Evolutionary conservation across 129 eudicot species (phyloP).

Genomic region (Lactuca saligna): DNA sequence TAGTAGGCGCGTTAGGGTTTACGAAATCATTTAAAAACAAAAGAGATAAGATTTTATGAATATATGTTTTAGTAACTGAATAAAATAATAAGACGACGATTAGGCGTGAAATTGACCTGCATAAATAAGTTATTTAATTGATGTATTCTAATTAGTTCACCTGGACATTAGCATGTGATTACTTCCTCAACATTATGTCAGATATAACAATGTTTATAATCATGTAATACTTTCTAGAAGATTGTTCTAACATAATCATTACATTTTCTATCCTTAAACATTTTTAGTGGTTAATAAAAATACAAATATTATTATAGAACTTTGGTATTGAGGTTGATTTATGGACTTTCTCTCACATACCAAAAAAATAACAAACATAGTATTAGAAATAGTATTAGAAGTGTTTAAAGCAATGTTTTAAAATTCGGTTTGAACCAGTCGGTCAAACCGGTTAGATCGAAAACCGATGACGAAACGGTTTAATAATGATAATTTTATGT

Average conservation of each 20-base stretch:
- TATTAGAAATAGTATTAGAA: too few species aligned
- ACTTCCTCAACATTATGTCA: background rate
- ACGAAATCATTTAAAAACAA: background rate
- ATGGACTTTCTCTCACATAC: too few species aligned
- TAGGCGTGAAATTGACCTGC: slow-evolving; percentile 14
- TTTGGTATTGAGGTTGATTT: background rate
- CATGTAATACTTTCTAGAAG: background rate
- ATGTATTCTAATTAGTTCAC: background rate
- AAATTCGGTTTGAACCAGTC: too few species aligned
- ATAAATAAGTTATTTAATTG: background rate
- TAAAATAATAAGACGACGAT: slow-evolving; percentile 26
- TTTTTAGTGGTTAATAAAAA: too few species aligned
- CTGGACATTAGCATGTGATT: slow-evolving; percentile 10
- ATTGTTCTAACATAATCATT: background rate
- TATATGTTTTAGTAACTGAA: background rate
- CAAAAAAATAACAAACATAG: too few species aligned
- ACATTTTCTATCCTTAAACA: too few species aligned
- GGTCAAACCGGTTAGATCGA: too few species aligned
- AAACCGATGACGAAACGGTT: too few species aligned
- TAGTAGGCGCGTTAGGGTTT: too few species aligned
- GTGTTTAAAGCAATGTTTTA: too few species aligned
- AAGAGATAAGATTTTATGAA: background rate
- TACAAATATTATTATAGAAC: too few species aligned
- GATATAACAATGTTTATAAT: background rate
- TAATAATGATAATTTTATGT: too few species aligned